A percentile compares a stretch with the other conserved stretches of the same genome.
phyloP scores from a whole-genome alignment of 2,329 filamentous ascomycete species.

The Ophiobolus disseminans region DNA sequence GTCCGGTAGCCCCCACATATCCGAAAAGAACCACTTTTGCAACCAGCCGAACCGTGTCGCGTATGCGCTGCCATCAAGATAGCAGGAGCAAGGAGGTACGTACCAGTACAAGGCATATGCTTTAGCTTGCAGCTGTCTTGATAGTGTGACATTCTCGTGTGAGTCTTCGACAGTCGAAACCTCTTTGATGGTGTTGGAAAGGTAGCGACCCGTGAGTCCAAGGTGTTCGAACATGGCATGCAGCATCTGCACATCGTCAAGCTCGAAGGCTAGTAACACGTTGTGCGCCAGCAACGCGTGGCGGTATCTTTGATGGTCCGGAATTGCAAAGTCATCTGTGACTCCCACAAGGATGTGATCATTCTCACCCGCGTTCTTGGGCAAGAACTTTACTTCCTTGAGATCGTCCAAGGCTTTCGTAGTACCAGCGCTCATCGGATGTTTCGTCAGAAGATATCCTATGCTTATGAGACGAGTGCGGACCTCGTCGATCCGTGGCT shows the following conservation, averaged over 20 bases:
- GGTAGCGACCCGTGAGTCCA: slow-evolving; percentile 16
- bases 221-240: slow-evolving; percentile 19
- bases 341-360: slow-evolving; percentile 9
- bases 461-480: slow-evolving; percentile 15
- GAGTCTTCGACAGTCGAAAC: slow-evolving; percentile 11
- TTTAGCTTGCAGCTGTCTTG: slow-evolving; percentile 11
- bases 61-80: no score
- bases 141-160: slow-evolving; percentile 7
- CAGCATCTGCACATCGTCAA: slow-evolving; percentile 21
- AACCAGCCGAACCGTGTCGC: no score
- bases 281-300: slow-evolving; percentile 8
- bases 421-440: slow-evolving; percentile 3
- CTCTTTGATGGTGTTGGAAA: slow-evolving; percentile 22
- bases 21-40: no score
- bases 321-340: slow-evolving; percentile 21
- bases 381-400: slow-evolving; percentile 19
- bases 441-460: slow-evolving; percentile 19
- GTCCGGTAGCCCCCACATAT: no score
- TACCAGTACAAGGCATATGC: slow-evolving; percentile 33
- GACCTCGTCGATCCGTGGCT: slow-evolving; percentile 15
- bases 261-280: slow-evolving; percentile 22
- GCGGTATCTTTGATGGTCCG: slow-evolving; percentile 22
- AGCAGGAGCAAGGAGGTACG: no score
- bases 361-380: slow-evolving; percentile 6
- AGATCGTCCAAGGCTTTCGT: slow-evolving; percentile 14